phyloP scores from a whole-genome alignment of 345 rosid species.

The Luvunga scandens region DNA sequence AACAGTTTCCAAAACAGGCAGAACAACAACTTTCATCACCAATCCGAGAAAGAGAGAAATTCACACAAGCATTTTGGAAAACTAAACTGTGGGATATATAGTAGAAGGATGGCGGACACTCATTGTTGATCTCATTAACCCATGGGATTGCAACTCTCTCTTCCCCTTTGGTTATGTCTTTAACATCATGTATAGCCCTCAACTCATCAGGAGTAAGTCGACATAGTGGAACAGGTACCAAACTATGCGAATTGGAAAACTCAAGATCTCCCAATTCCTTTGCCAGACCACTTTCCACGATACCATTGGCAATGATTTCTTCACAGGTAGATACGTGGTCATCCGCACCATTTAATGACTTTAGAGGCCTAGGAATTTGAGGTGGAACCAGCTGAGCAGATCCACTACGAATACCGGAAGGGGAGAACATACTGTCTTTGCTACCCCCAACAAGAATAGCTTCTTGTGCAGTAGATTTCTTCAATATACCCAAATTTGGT shows the following conservation, averaged over 20 bases:
- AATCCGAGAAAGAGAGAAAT: conserved; percentile 59
- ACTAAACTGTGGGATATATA: conserved; percentile 59
- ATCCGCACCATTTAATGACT: background rate
- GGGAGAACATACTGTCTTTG: conserved; percentile 9
- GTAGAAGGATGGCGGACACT: conserved; percentile 53
- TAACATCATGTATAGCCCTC: conserved; percentile 41
- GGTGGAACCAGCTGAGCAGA: conserved; percentile 9
- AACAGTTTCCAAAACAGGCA: conserved; percentile 64
- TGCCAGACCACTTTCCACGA: conserved; percentile 21
- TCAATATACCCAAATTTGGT: conserved; percentile 37
- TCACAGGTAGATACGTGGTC: background rate
- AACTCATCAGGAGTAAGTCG: conserved; percentile 44
- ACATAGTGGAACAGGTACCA: conserved; percentile 50
- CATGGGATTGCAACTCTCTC: conserved; percentile 68
- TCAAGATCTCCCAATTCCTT: conserved; percentile 16
- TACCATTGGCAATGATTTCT: conserved; percentile 22
- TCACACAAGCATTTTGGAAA: conserved; percentile 55
- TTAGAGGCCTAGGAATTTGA: conserved; percentile 15
- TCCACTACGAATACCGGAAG: conserved; percentile 14
- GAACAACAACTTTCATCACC: conserved; percentile 59
- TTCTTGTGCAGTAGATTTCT: conserved; percentile 42
- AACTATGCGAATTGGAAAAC: conserved; percentile 18
- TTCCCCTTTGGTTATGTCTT: conserved; percentile 71
- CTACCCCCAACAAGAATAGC: conserved; percentile 20
- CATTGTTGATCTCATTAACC: conserved; percentile 63